Conservation (phyloP, 176 grass and related monocot genomes). For the Pontederia crassipes region DNA sequence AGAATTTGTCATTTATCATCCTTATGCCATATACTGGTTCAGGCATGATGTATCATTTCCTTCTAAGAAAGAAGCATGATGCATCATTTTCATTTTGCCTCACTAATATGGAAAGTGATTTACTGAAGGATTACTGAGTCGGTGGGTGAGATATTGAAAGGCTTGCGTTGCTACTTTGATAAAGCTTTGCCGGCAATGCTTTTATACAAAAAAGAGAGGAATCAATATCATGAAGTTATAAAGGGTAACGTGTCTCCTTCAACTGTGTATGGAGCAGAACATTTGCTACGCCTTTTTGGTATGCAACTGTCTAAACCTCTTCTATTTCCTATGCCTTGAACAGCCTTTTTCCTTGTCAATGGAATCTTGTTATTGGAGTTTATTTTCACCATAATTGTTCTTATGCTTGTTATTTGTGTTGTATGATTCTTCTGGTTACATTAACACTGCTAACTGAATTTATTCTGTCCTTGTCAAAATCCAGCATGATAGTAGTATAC, state of each 20-base stretch:
- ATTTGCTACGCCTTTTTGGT: conserved; percentile 94
- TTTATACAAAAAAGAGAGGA: conserved; percentile 82
- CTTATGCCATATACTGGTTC: no score
- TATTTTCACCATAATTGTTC: neutral
- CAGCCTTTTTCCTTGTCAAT: conserved; percentile 2
- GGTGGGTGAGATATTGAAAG: conserved; percentile 76
- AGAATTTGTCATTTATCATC: no score
- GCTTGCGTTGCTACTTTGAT: conserved; percentile 88
- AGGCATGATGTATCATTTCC: conserved; percentile 2
- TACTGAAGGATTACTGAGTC: conserved; percentile 72
- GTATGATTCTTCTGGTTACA: no score
- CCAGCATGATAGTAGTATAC: no score
- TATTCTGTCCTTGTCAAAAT: no score
- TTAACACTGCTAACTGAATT: no score
- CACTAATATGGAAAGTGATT: conserved; percentile 7
- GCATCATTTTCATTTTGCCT: conserved; percentile 12
- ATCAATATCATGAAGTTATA: conserved; percentile 67
- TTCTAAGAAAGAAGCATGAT: no score
- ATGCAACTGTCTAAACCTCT: conserved; percentile 26
- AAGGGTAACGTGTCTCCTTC: conserved; percentile 56
- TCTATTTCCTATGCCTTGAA: conserved; percentile 6
- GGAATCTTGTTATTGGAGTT: neutral
- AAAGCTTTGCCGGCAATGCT: conserved; percentile 92
- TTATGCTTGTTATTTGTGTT: no score
- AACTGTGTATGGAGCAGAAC: conserved; percentile 92